Base-by-base conservation (phyloP, 2,329 filamentous ascomycete species). In the Fusarium hostae region DNA sequence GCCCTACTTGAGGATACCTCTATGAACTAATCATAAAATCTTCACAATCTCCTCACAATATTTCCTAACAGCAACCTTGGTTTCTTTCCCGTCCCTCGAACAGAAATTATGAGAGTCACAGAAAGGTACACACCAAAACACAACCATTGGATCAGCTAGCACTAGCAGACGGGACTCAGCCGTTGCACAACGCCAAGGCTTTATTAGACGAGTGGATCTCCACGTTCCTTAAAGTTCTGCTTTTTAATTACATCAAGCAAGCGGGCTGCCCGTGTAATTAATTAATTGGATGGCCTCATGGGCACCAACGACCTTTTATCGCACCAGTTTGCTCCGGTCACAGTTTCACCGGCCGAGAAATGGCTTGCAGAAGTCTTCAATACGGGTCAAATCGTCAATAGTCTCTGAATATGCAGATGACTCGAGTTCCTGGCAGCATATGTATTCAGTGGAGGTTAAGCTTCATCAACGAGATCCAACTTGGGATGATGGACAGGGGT, bases 191-290 rank as follows among this genome's bases (percentile, higher is more conserved):
- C 63, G 70, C 56, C 69, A 70, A 60, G 69, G 61, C 65, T 59
- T 66, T 55, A 63, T 55, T 50, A 60, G 70, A 71, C 59, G 69
- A 76, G 75, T 73, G 74, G 70, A 71, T 57, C 65, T 63, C 48
- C 51, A 62, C 47, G 58, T 73, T 69, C 70, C 73, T 74, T 69
- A 66, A 64, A 64, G 66, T 68, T 75, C 72, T 77, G 67, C 68
- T 68, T 73, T 77, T 75, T 76, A 77, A 76, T 77, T 76, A 72
- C 72, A 45, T 70, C 50, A 59, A 64, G 70, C 59, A 60, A 57
- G 66, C 51, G 64, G 73, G 73, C 58, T 63, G 63, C 65, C 47
- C 47, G 59, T 56, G 62, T 65, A 63, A 65, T 74, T 76, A 64
- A 71, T 70, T 71, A 65, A 65, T 61, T 71, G 61, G 63, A 61